phyloP scores from a whole-genome alignment of 352 stramenopile genomes.

The Pythium brachiatum region DNA sequence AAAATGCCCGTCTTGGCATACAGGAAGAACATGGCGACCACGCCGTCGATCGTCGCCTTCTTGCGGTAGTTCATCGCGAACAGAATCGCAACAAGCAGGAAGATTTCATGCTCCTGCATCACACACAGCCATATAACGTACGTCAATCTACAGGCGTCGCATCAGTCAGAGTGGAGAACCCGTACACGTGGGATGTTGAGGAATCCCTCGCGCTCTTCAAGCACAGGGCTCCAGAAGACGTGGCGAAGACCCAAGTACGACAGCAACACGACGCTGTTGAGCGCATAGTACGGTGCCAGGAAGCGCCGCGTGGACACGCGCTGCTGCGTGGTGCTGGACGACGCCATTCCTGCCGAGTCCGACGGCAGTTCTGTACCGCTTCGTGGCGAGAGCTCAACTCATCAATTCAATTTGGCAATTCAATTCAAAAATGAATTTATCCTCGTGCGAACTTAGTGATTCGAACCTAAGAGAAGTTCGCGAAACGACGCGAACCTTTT shows the following conservation, averaged over 20 bases:
- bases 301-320: conserved; percentile 39
- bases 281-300: conserved; percentile 66
- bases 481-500: conserved; percentile 9
- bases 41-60: conserved; percentile 63
- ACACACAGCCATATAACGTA: background rate
- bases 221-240: conserved; percentile 33
- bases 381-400: background rate
- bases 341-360: background rate
- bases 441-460: background rate
- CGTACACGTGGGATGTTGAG: conserved; percentile 56
- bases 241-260: conserved; percentile 57
- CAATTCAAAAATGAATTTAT: conserved; percentile 9
- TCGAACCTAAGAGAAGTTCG: background rate
- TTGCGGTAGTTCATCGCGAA: conserved; percentile 76
- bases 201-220: conserved; percentile 56
- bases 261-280: conserved; percentile 52
- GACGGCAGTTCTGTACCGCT: background rate
- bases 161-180: too few relatives aligned
- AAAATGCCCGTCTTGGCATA: conserved; percentile 66
- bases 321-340: background rate
- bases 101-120: conserved; percentile 65
- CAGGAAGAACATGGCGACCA: conserved; percentile 65
- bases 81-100: conserved; percentile 51
- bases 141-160: background rate
- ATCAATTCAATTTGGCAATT: background rate